Base-by-base conservation (phyloP, 306 rosid genomes). In the Citrullus colocynthis region DNA sequence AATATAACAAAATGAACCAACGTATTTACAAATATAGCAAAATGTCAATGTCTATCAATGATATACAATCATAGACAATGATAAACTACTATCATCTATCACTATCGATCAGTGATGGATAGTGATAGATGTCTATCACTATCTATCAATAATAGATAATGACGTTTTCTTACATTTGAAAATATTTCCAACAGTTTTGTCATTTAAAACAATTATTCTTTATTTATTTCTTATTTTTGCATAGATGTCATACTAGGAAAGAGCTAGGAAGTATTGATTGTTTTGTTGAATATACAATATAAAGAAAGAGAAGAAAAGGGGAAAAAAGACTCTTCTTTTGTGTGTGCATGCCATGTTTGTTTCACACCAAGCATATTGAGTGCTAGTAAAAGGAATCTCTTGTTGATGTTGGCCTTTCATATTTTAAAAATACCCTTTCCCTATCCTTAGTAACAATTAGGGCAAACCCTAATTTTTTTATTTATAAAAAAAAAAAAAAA, bases 341-440 rank as follows among this genome's bases (percentile, higher is more conserved):
- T 73, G 61, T 73, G 24, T 73, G 77, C 77, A 30, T 73, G 77
- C 77, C 28, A 28, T 71, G 77, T 51, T 73, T 73, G 77, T 51
- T 51, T 73, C 77, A 73, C 77, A 73, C 77, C 45, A 73, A 73
- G 77, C 77, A 73, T 73, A 73, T 49, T 73, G 77, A 73, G 52
- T 51, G 44, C 77, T 73, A 51, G 17, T 73, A 28, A 51, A 73
- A 41, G 77, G 77, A 73, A 73, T 51, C 44, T 73, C 45, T 45
- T 9, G 28, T 71, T 24, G 28, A 73, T 73, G 44, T 73, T 73
- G 42, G 60, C 76, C 58, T 51, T 73, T 30, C 44, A 4, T 51
- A 48, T 73, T 73, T 72, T 49, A 24, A 49, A 72, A 49, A 72
- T 49, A 28, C 12, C 4, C 3, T 73, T 45, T 45, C 6, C 59